phyloP scores from a whole-genome alignment of 179 eudicot genomes.

The Amaranthus tricolor region DNA sequence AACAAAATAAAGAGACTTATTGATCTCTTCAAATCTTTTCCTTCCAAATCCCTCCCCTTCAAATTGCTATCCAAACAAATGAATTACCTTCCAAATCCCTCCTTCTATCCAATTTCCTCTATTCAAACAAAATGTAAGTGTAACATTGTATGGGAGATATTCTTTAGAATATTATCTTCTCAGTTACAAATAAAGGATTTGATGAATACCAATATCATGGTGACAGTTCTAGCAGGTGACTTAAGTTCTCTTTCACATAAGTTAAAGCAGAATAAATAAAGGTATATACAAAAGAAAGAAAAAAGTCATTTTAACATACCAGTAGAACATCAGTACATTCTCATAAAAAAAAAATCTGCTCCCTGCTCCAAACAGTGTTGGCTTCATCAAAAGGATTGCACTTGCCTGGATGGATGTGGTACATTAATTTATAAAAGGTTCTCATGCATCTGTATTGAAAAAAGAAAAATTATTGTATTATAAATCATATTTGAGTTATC shows the following conservation, averaged over 20 bases:
- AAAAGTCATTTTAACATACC: background rate
- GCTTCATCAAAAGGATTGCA: slow-evolving; percentile 8
- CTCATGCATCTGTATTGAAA: background rate
- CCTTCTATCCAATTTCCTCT: too few relatives aligned
- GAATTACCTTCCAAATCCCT: too few relatives aligned
- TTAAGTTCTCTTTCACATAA: background rate
- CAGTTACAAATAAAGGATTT: background rate
- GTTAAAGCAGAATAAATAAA: background rate
- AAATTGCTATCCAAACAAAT: too few relatives aligned
- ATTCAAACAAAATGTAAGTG: background rate
- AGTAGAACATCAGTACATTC: slow-evolving; percentile 12
- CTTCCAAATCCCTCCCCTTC: too few relatives aligned
- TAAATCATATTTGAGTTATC: background rate
- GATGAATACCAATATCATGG: background rate
- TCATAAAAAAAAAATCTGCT: slow-evolving; percentile 16
- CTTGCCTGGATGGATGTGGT: background rate
- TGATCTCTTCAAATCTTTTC: too few relatives aligned
- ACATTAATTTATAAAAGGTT: background rate
- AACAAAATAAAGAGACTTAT: too few relatives aligned
- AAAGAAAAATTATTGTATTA: background rate
- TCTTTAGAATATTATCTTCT: background rate
- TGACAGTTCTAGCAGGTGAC: background rate
- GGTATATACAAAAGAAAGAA: background rate
- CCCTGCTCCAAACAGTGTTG: background rate
- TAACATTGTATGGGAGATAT: background rate